Conservation (phyloP, 257 asterid species). For the Ligustrum vulgare region DNA sequence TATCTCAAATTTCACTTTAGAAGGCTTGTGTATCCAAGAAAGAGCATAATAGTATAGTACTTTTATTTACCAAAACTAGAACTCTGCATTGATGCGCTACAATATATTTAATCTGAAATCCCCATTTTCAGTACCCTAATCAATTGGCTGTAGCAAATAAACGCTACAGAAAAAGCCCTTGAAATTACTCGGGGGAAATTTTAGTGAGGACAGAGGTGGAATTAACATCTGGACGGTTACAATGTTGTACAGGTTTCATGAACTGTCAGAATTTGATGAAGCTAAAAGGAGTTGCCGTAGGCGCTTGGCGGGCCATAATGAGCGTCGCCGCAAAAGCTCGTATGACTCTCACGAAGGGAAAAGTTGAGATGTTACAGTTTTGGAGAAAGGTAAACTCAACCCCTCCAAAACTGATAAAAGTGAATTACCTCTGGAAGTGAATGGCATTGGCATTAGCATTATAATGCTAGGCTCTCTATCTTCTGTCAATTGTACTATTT, state of each 20-base stretch:
- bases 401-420: background rate
- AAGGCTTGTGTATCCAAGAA: background rate
- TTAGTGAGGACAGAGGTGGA: background rate
- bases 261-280: conserved; percentile 75
- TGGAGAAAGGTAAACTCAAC: background rate
- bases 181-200: background rate
- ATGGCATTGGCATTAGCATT: conserved; percentile 1
- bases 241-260: conserved; percentile 71
- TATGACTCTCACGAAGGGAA: conserved; percentile 50
- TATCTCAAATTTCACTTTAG: background rate
- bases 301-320: conserved; percentile 90
- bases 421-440: conserved; percentile 8
- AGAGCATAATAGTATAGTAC: too few relatives aligned
- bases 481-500: conserved; percentile 66
- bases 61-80: background rate
- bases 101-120: background rate
- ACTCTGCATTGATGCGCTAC: too few relatives aligned
- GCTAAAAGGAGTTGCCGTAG: conserved; percentile 85
- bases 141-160: background rate
- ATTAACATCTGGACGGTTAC: conserved; percentile 18
- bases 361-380: conserved; percentile 16
- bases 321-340: conserved; percentile 80
- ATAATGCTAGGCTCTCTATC: conserved; percentile 60
- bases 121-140: too few relatives aligned
- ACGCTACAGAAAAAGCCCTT: background rate